A percentile compares a stretch with the other conserved stretches of the same genome.
These are phyloP conservation scores for Solanum hybrid DNA, from an alignment of 305 asterid species.

Conservation along the genomic window DNA sequence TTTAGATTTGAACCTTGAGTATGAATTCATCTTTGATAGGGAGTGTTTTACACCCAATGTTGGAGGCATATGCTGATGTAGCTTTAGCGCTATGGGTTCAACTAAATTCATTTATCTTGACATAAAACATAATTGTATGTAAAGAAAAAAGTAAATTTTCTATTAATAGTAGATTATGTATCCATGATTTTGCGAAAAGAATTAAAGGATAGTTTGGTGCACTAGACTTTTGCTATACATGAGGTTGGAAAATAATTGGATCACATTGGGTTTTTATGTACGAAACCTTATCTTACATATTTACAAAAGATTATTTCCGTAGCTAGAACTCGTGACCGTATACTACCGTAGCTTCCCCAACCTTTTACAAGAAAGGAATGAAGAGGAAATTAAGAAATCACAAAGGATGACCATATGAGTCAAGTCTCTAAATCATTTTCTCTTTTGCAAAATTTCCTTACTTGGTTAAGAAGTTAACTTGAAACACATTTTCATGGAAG, in stretches of 20 bases:
- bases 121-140: neutral
- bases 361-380: neutral
- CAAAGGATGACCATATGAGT: neutral
- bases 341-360: neutral
- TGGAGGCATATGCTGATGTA: neutral
- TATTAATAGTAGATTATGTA: neutral
- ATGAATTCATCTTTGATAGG: neutral
- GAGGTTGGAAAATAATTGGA: neutral
- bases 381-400: neutral
- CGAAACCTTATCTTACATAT: neutral
- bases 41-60: neutral
- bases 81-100: neutral
- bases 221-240: neutral
- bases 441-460: neutral
- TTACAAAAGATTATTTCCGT: neutral
- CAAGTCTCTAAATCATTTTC: neutral
- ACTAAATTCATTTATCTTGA: neutral
- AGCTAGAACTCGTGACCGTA: neutral
- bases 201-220: neutral
- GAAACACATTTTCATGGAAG: neutral
- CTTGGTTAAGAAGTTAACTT: neutral
- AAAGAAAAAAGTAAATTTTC: neutral
- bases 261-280: neutral
- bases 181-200: neutral
- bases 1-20: fast-evolving